Evolutionary conservation across 1,284 basidiomycete species (phyloP), one percentile per base, ranked within the genome.

Genomic region (Boletus semigastroideus): DNA sequence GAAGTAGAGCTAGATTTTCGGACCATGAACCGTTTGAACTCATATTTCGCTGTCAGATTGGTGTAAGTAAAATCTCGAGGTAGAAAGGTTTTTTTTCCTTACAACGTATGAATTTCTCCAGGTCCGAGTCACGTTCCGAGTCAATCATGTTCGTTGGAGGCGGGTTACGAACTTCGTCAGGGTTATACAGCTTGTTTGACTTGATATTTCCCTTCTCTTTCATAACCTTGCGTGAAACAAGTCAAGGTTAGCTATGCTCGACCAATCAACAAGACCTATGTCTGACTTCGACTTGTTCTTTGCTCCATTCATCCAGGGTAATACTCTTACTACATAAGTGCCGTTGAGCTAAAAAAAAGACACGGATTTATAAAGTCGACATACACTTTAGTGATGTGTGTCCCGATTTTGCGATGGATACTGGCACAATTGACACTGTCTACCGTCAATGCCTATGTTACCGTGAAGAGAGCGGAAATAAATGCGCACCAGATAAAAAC

Each of bases 401-500:
- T 92, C 14, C 92, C 92, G 57, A 94, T 87, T 76, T 93, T 93
- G 52, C 92, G 79, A 70, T 94, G 92, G 44, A 93, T 84, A 58
- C 88, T 88, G 28, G 91, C 92, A 66, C 92, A 94, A 60, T 80
- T 81, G 39, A 92, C 77, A 61, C 91, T 90, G 52, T 17, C 52
- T 45, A 41, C 55, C 25, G 49, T 55, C 41, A 61, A 30, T 43
- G 20, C 52, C 14, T 43, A 40, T 34, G 41, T 43, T 30, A 30
- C 36, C 44, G 31, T 33, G 41, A 33, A 49, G n/a, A 49, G 22
- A 53, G 22, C 30, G n/a, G 42, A 46, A 28, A 17, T 1, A 16
- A 31, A 17, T 40, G 65, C 76, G 52, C 63, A 89, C 87, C 89
- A 92, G 27, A 92, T 77, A 63, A 91, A 91, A 55, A 92, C 87